Conservation (phyloP, 352 stramenopile genomes). For the Phytophthora kernoviae region DNA sequence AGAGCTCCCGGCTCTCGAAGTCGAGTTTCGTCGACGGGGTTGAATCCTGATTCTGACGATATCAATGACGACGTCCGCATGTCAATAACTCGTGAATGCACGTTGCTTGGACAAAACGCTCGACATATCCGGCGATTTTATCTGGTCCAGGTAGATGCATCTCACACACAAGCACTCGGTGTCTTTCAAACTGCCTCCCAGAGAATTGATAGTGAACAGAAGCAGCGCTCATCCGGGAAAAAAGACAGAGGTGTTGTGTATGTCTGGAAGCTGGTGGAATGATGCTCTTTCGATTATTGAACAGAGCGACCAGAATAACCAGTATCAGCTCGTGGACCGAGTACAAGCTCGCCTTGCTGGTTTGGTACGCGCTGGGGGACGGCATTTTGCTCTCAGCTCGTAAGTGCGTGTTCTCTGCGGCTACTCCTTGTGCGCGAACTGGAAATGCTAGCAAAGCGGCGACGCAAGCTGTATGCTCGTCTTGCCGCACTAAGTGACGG, state of each 20-base stretch:
- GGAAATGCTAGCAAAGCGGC: conserved; percentile 40
- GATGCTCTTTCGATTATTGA: conserved; percentile 45
- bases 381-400: conserved; percentile 52
- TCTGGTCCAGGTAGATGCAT: conserved; percentile 45
- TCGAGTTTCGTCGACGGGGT: conserved; percentile 26
- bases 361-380: conserved; percentile 53
- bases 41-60: conserved; percentile 5
- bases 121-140: conserved; percentile 48
- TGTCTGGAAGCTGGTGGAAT: conserved; percentile 50
- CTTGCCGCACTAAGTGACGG: conserved; percentile 47
- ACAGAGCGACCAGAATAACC: conserved; percentile 16
- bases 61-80: conserved; percentile 1
- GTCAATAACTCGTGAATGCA: conserved; percentile 45
- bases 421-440: conserved; percentile 62
- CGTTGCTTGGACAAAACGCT: conserved; percentile 35
- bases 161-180: conserved; percentile 27
- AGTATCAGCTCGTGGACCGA: conserved; percentile 39
- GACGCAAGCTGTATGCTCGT: conserved; percentile 33
- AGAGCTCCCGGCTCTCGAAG: conserved; percentile 36
- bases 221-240: background rate
- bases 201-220: conserved; percentile 10
- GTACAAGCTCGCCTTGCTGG: conserved; percentile 50
- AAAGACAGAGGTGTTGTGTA: conserved; percentile 41
- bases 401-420: conserved; percentile 47
- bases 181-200: conserved; percentile 22